These are phyloP conservation scores for Penstemon barbatus DNA, from an alignment of 257 asterid species.

Conservation along the genomic window DNA sequence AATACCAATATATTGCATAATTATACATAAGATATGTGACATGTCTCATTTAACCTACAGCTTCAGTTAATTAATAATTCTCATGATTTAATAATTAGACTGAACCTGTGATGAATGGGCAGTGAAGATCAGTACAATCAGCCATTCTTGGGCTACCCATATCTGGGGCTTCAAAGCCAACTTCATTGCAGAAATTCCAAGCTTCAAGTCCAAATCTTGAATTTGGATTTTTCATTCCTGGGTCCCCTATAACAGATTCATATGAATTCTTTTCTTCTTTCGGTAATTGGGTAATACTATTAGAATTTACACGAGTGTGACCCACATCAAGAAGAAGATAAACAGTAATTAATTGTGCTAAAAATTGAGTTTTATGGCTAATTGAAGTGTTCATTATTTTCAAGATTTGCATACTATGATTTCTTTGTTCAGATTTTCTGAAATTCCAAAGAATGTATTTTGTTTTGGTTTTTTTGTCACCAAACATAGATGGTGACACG, in stretches of 20 bases:
- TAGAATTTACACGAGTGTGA: slow-evolving; percentile 28
- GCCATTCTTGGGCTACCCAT: slow-evolving; percentile 92
- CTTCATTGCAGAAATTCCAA: slow-evolving; percentile 95
- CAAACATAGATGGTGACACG: background rate
- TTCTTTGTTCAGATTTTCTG: slow-evolving; percentile 11
- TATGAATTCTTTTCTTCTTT: slow-evolving; percentile 32
- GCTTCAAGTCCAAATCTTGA: slow-evolving; percentile 82
- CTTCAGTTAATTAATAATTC: no score
- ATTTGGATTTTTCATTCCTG: slow-evolving; percentile 84
- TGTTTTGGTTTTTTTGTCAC: slow-evolving; percentile 9
- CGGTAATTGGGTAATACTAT: slow-evolving; percentile 11
- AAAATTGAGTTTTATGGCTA: no score
- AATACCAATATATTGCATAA: background rate
- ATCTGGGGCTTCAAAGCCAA: slow-evolving; percentile 68
- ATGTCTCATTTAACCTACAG: no score
- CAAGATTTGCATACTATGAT: background rate
- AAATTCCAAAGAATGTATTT: slow-evolving; percentile 21
- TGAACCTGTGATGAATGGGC: slow-evolving; percentile 46
- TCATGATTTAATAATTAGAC: background rate
- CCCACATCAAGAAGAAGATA: slow-evolving; percentile 24
- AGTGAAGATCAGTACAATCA: slow-evolving; percentile 72
- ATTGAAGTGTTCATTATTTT: no score
- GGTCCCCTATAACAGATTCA: slow-evolving; percentile 71
- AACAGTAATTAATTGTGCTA: background rate
- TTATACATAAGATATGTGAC: background rate